Evolutionary conservation across 768 basidiomycete species (phyloP).

Genomic region (Lyophyllum decastes): DNA sequence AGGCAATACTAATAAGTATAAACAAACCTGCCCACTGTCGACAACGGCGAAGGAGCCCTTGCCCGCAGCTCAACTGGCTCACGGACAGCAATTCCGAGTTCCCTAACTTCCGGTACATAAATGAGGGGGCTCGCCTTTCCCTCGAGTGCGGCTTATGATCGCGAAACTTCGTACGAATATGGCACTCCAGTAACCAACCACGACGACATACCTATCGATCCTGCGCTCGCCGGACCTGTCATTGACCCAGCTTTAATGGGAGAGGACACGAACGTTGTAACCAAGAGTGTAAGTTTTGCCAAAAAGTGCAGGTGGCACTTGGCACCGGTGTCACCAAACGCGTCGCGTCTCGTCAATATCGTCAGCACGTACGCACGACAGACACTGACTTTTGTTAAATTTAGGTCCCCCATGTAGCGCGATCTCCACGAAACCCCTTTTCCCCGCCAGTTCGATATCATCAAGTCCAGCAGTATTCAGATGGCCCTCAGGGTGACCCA

Average conservation of each 20-base stretch:
- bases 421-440: conserved; percentile 21
- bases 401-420: conserved; percentile 27
- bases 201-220: conserved; percentile 82
- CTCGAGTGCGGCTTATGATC: conserved; percentile 45
- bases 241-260: conserved; percentile 56
- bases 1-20: conserved; percentile 31
- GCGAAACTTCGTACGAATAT: conserved; percentile 59
- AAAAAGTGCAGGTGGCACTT: conserved; percentile 25
- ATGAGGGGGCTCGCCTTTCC: conserved; percentile 71
- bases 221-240: conserved; percentile 55
- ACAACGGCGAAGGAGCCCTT: conserved; percentile 37
- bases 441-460: conserved; percentile 30
- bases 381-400: conserved; percentile 26
- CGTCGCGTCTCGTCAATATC: conserved; percentile 65
- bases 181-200: conserved; percentile 58
- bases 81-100: conserved; percentile 5
- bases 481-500: conserved; percentile 82
- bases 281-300: conserved; percentile 38
- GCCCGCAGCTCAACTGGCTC: conserved; percentile 13
- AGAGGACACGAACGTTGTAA: conserved; percentile 21
- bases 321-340: conserved; percentile 38
- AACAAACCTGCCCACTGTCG: conserved; percentile 43
- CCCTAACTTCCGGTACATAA: not conserved
- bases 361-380: conserved; percentile 27
- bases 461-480: conserved; percentile 57